A percentile compares a stretch with the other conserved stretches of the same genome.
Conservation (phyloP, 768 basidiomycete species). For the Lactifluus hygrophoroides region DNA sequence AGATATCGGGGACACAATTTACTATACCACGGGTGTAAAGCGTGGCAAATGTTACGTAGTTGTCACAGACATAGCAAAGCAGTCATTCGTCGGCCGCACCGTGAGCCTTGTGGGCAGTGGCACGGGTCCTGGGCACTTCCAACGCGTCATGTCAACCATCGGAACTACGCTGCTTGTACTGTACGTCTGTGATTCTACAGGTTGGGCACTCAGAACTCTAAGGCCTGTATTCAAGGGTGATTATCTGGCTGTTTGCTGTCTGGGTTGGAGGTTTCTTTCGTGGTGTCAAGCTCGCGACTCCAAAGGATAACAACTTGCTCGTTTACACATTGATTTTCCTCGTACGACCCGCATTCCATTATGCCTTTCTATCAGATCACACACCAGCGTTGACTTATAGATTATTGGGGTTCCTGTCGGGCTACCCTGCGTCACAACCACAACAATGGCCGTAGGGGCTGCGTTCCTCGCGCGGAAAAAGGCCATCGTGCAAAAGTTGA, state of each 20-base stretch:
- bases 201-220: not conserved
- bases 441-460: constrained; percentile 37
- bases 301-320: constrained; percentile 37
- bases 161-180: constrained; percentile 37
- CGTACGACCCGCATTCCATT: constrained; percentile 15
- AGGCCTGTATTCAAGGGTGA: constrained; percentile 24
- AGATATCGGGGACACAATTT: constrained; percentile 33
- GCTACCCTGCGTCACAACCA: constrained; percentile 38
- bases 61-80: constrained; percentile 31
- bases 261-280: constrained; percentile 41
- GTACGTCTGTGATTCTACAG: constrained; percentile 4
- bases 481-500: constrained; percentile 42
- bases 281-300: constrained; percentile 30
- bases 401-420: constrained; percentile 44
- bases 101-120: constrained; percentile 35
- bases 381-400: constrained; percentile 10
- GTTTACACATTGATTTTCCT: constrained; percentile 37
- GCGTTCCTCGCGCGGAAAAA: constrained; percentile 35
- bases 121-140: constrained; percentile 37
- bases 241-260: constrained; percentile 34
- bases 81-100: constrained; percentile 38
- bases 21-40: constrained; percentile 33
- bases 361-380: not conserved
- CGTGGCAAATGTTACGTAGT: constrained; percentile 33
- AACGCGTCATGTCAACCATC: constrained; percentile 36